Percentiles rank a stretch among this genome's conserved stretches.
Conservation (phyloP, 1,284 basidiomycete species). For the Ustilago bromivora region DNA sequence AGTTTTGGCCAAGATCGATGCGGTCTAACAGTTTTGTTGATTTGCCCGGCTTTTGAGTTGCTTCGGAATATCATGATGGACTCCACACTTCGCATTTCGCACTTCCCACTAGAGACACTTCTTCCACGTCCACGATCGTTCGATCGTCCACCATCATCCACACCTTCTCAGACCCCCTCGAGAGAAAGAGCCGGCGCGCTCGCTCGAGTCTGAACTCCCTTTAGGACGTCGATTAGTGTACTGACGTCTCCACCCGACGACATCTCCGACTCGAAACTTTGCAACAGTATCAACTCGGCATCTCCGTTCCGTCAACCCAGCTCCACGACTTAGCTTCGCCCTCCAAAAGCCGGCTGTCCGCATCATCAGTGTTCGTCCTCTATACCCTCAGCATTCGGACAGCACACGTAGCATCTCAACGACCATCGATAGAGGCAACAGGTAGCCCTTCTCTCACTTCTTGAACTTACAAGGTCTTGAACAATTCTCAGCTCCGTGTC, state of each 20-base stretch:
- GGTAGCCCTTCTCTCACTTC: not conserved
- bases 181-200: not conserved
- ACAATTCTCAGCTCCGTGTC: too few relatives aligned
- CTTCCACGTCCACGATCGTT: not conserved
- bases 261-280: not conserved
- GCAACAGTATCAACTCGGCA: not conserved
- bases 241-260: not conserved
- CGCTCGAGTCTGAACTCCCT: not conserved
- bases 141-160: not conserved
- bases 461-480: too few relatives aligned
- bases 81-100: constrained; percentile 8
- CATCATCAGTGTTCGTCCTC: not conserved
- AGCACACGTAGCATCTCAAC: not conserved
- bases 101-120: not conserved
- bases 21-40: not conserved
- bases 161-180: not conserved
- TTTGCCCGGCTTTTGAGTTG: not conserved
- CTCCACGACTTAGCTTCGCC: not conserved
- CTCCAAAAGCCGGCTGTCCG: not conserved
- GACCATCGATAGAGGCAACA: not conserved
- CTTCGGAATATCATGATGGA: constrained; percentile 10
- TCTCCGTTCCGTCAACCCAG: not conserved
- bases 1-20: not conserved
- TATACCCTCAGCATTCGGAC: constrained; percentile 3
- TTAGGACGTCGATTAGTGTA: not conserved